Percentiles rank a stretch among this genome's conserved stretches.
phyloP scores from a whole-genome alignment of 169 alveolate species.

The Babesia ovis region DNA sequence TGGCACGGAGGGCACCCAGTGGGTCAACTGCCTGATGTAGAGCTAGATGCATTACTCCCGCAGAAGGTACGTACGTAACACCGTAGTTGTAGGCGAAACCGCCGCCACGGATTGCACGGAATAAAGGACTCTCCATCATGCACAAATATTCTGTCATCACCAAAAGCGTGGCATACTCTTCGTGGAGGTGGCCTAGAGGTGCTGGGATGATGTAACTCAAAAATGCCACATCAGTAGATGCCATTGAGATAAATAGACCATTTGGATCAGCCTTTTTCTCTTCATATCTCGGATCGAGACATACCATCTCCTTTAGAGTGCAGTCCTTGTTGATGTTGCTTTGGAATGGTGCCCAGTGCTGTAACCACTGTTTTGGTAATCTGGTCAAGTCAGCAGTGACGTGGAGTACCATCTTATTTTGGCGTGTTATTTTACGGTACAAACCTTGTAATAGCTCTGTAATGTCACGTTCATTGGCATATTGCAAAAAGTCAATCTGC shows the following conservation, averaged over 20 bases:
- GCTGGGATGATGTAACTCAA: constrained; percentile 64
- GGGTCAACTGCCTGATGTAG: constrained; percentile 55
- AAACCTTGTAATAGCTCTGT: constrained; percentile 9
- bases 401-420: constrained; percentile 48
- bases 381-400: constrained; percentile 31
- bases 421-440: constrained; percentile 35
- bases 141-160: constrained; percentile 68
- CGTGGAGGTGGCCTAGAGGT: constrained; percentile 64
- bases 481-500: constrained; percentile 32
- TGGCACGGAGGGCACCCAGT: constrained; percentile 61
- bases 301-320: constrained; percentile 17
- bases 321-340: constrained; percentile 11
- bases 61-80: constrained; percentile 54
- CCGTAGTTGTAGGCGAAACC: constrained; percentile 76
- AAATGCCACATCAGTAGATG: constrained; percentile 73
- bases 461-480: not conserved
- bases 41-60: constrained; percentile 71
- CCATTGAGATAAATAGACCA: constrained; percentile 53
- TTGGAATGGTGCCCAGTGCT: constrained; percentile 41
- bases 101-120: constrained; percentile 77
- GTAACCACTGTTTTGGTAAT: constrained; percentile 34
- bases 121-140: constrained; percentile 78
- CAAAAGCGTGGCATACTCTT: constrained; percentile 55
- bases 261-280: constrained; percentile 30
- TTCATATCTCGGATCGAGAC: constrained; percentile 44